Percentiles rank a stretch among this genome's conserved stretches.
Conservation (phyloP, 805 yeast species). For the Pichia eremophila region DNA sequence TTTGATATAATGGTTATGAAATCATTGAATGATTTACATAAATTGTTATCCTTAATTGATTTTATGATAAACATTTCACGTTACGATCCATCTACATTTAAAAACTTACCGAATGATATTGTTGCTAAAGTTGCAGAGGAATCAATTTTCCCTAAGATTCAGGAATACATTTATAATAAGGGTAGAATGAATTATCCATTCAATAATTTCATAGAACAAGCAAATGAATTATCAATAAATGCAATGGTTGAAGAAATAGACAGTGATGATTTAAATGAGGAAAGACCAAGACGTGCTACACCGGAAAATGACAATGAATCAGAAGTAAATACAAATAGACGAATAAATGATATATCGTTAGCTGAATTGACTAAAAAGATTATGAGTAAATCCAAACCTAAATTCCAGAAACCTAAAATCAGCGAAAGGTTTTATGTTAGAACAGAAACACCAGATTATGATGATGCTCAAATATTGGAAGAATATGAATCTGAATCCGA, state of each 20-base stretch:
- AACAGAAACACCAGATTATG: background rate
- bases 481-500: background rate
- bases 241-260: background rate
- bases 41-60: conserved; percentile 19
- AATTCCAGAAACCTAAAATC: background rate
- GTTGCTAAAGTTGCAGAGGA: conserved; percentile 2
- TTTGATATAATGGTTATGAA: conserved; percentile 9
- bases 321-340: background rate
- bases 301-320: background rate
- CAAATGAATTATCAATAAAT: no score
- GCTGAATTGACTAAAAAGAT: conserved; percentile 12
- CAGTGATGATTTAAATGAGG: background rate
- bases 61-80: conserved; percentile 16
- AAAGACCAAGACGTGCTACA: background rate
- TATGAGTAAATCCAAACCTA: conserved; percentile 4
- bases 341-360: conserved; percentile 7
- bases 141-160: conserved; percentile 8
- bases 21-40: conserved; percentile 7
- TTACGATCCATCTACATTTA: conserved; percentile 14
- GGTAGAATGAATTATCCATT: conserved; percentile 19
- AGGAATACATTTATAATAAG: conserved; percentile 9
- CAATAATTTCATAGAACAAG: background rate
- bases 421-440: background rate
- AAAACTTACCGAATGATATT: conserved; percentile 17
- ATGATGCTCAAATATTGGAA: background rate